Base-by-base conservation (phyloP, 2,329 filamentous ascomycete genomes). In the Myriosclerotinia scirpicola region DNA sequence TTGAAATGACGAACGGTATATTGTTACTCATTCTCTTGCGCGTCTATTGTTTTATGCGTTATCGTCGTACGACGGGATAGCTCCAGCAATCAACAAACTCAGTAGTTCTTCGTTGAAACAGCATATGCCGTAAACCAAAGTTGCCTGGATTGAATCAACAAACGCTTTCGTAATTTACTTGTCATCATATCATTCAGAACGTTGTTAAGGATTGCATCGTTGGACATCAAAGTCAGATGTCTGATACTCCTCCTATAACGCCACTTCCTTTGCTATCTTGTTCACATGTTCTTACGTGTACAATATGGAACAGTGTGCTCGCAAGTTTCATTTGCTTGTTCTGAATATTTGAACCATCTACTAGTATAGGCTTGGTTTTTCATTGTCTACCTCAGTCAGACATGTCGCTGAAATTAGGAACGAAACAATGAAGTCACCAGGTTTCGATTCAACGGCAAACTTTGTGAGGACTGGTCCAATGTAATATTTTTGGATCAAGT, bases 31-130 rank as follows among this genome's bases (percentile, higher is more conserved):
- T 50, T 50, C 58, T 38, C 46, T 60, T 38, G 44, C 44, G 44
- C 58, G 58, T 38, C 42, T 60, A 20, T 36, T 50, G 58, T 50
- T 60, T 60, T 34, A 60, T 50, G 58, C 30, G n/a, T 60, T 60
- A 50, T 50, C n/a, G 20, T 60, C 44, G 20, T n/a, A 17, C 58
- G 54, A 34, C 34, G 14, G 34, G 44, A 26, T 17, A 55, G 11
- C 14, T 11, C n/a, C 58, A 38, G 50, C 12, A 15, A 50, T 60
- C 14, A 38, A 60, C 44, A 36, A 50, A 60, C 58, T n/a, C 38
- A 60, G 58, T 50, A 42, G 58, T 48, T 60, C 30, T 36, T 11
- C 34, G 30, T 50, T 50, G 58, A 50, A 60, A 50, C 44, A 38
- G 22, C 22, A 12, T 20, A 48, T 36, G 26, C 15, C 58, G 44